Conservation (phyloP, 495 filamentous ascomycete genomes). For the Cercophora scortea region DNA sequence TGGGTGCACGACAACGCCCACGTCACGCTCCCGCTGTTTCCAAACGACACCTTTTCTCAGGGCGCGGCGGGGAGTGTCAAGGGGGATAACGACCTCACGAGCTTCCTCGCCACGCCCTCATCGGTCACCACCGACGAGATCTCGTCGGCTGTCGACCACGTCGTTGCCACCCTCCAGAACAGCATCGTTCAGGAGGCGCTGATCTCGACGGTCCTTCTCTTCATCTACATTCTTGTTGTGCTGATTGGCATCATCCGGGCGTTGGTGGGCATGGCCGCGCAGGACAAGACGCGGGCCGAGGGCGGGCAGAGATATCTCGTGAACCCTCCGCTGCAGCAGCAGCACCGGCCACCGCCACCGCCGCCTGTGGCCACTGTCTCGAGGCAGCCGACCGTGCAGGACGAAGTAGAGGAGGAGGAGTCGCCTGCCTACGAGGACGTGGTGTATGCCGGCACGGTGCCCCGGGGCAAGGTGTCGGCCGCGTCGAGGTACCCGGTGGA, state of each 20-base stretch:
- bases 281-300: conserved; percentile 47
- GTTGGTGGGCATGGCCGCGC: conserved; percentile 39
- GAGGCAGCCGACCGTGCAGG: too few relatives aligned
- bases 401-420: not conserved
- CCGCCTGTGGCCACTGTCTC: not conserved
- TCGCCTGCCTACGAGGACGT: conserved; percentile 5
- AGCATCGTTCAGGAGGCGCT: conserved; percentile 67
- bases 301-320: conserved; percentile 27
- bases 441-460: conserved; percentile 19
- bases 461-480: conserved; percentile 2
- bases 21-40: conserved; percentile 69
- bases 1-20: conserved; percentile 86
- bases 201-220: conserved; percentile 62
- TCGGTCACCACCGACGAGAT: conserved; percentile 69
- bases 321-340: not conserved
- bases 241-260: conserved; percentile 66
- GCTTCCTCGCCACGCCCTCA: conserved; percentile 68
- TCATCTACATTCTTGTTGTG: conserved; percentile 67
- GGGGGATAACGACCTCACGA: conserved; percentile 48
- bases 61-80: conserved; percentile 61
- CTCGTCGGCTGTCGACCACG: conserved; percentile 59
- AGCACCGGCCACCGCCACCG: not conserved
- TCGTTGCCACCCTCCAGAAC: conserved; percentile 53
- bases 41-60: conserved; percentile 73
- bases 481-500: too few relatives aligned